phyloP scores from a whole-genome alignment of 371 early-diverging fungal species.

The Mucor circinelloides region DNA sequence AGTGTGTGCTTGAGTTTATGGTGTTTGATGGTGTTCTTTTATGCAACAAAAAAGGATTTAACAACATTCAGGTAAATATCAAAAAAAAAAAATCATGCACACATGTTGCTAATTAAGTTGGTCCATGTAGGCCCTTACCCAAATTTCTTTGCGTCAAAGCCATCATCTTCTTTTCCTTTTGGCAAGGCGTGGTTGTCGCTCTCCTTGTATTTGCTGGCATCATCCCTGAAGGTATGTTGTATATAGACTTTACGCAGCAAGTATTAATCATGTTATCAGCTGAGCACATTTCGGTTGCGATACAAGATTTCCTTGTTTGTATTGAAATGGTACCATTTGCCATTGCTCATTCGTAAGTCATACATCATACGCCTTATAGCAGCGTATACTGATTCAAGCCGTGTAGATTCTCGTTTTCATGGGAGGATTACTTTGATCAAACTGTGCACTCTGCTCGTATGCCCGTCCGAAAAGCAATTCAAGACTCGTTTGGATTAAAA shows the following conservation, averaged over 20 bases:
- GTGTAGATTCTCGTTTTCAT: conserved; percentile 69
- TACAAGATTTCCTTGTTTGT: conserved; percentile 92
- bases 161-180: conserved; percentile 94
- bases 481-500: conserved; percentile 81
- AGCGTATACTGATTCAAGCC: not conserved
- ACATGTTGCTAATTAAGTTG: not conserved
- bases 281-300: conserved; percentile 82
- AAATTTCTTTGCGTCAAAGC: conserved; percentile 96
- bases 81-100: not conserved
- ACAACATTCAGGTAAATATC: conserved; percentile 68
- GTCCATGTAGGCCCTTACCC: conserved; percentile 72
- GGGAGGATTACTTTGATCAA: conserved; percentile 70
- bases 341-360: conserved; percentile 73
- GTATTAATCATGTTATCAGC: conserved; percentile 24
- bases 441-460: conserved; percentile 74
- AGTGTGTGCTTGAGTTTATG: conserved; percentile 86
- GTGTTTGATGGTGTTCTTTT: conserved; percentile 87
- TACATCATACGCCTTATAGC: not conserved
- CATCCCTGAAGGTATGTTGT: conserved; percentile 65
- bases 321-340: conserved; percentile 91
- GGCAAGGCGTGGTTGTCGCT: conserved; percentile 92
- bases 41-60: conserved; percentile 83
- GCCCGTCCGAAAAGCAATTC: conserved; percentile 74
- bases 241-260: not conserved
- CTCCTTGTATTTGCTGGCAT: conserved; percentile 76